These are phyloP conservation scores for Pistacia atlantica DNA, from an alignment of 345 rosid genomes.

Conservation along the genomic window DNA sequence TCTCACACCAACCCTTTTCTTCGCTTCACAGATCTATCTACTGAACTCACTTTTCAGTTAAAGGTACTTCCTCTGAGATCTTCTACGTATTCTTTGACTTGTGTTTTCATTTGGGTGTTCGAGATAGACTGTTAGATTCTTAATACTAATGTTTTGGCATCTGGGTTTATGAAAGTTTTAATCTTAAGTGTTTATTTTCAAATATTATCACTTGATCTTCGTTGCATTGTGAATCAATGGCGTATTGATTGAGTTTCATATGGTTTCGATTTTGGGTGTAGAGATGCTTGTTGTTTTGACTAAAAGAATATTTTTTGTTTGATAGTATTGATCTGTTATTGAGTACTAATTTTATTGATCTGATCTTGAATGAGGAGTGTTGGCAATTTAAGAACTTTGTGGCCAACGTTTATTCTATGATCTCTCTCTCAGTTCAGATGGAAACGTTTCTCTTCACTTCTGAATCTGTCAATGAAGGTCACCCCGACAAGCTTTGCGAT, in stretches of 20 bases:
- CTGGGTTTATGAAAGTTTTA: not conserved
- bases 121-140: too few relatives aligned
- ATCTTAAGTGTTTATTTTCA: not conserved
- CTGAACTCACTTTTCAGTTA: not conserved
- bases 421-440: conserved; percentile 41
- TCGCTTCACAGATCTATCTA: not conserved
- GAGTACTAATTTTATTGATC: not conserved
- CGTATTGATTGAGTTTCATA: not conserved
- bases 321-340: not conserved
- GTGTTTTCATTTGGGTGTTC: not conserved
- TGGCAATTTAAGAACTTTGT: not conserved
- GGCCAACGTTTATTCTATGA: not conserved
- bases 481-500: conserved; percentile 84
- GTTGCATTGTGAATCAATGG: not conserved
- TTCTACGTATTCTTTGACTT: not conserved
- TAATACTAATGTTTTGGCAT: not conserved
- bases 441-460: conserved; percentile 81
- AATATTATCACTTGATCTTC: not conserved
- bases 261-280: not conserved
- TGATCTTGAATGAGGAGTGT: too few relatives aligned
- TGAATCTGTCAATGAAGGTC: conserved; percentile 84
- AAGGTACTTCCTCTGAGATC: not conserved
- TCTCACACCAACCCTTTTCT: not conserved
- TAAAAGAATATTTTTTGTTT: not conserved
- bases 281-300: too few relatives aligned